These are phyloP conservation scores for Trichosporon ovoides DNA, from an alignment of 1,284 basidiomycete genomes.

Conservation along the genomic window DNA sequence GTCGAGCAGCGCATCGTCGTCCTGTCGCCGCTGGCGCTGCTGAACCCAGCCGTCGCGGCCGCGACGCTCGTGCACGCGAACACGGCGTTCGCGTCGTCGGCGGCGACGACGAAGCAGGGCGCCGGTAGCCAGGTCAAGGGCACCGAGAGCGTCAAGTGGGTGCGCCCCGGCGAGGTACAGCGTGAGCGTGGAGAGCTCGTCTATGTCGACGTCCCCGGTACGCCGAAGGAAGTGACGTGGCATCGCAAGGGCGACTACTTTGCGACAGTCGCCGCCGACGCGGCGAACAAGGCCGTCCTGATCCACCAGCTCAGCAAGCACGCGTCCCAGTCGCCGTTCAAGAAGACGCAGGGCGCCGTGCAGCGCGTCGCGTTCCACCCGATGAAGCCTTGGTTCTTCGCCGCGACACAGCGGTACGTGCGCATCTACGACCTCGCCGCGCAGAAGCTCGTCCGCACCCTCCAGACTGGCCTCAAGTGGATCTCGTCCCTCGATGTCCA, in stretches of 20 bases:
- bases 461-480: conserved; percentile 91
- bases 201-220: conserved; percentile 59
- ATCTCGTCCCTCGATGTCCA: conserved; percentile 96
- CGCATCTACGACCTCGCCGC: conserved; percentile 91
- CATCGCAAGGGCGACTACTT: conserved; percentile 95
- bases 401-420: conserved; percentile 97
- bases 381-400: conserved; percentile 89
- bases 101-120: conserved; percentile 45
- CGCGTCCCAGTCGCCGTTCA: conserved; percentile 96
- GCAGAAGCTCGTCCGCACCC: conserved; percentile 86
- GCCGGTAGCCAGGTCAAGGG: conserved; percentile 35
- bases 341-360: conserved; percentile 81
- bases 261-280: conserved; percentile 64
- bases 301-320: conserved; percentile 92
- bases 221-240: conserved; percentile 82
- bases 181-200: conserved; percentile 54
- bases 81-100: conserved; percentile 44
- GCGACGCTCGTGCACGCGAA: conserved; percentile 56
- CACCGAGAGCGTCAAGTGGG: conserved; percentile 52
- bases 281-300: conserved; percentile 44
- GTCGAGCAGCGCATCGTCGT: conserved; percentile 65
- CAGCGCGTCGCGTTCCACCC: conserved; percentile 95
- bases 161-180: conserved; percentile 51
- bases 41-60: conserved; percentile 60
- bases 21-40: conserved; percentile 68